Base-by-base conservation (phyloP, 345 rosid species). In the Rhodamnia rubescens region DNA sequence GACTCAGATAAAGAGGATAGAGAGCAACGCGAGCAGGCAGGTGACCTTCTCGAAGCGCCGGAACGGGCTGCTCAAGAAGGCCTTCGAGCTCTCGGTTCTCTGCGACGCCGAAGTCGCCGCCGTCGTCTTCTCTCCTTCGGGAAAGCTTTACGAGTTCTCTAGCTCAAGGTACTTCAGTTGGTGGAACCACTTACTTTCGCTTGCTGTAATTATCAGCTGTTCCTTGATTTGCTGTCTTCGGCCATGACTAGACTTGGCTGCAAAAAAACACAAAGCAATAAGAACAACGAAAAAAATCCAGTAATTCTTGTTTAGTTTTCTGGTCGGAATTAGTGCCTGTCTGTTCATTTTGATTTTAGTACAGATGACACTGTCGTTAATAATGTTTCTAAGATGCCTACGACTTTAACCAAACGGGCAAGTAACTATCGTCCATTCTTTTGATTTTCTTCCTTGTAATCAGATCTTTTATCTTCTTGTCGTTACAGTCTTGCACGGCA, bases 31-130 rank as follows among this genome's bases (percentile, higher is more conserved):
- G 47, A 81, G 78, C 74, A 85, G 87, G 82, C 84, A 85, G 22
- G 84, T 85, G 57, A 85, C 87, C 42, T 85, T 85, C 59, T 85
- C 87, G 57, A 85, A 85, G 84, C 58, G 87, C 42, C 64, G 87
- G 50, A 81, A 24, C 51, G 87, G 87, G 56, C 54, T 85, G 22
- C 56, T 85, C 47, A 85, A 85, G 84, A 85, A 85, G 87, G 87
- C 84, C 40, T 74, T 52, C 24, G 87, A 85, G 59, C 84, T 85
- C 53, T 57, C 84, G 58, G 80, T 85, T 82, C 84, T 85, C 16
- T 85, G 87, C 36, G 87, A 82, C 52, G 87, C 87, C 12, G 78
- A 85, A 42, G 80, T 85, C 51, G 87, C 84, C 16, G 47, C 82
- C 85, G 58, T 85, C 49, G 10, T 82, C 16, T 85, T 85, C 87